Conservation (phyloP, 495 filamentous ascomycete species). For the Jackrogersella minutella region DNA sequence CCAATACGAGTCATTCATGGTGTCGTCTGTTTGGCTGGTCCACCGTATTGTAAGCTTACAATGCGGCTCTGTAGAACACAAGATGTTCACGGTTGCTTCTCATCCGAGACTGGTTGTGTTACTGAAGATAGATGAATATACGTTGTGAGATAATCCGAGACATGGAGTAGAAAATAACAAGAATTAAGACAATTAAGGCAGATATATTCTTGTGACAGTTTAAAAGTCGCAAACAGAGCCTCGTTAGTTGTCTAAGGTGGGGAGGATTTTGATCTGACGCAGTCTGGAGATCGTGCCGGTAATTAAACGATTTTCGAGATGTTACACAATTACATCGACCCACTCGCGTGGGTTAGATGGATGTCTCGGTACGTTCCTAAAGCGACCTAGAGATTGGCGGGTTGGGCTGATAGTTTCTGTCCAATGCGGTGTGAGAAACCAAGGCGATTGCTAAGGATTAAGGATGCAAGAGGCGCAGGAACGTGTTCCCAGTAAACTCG, state of each 20-base stretch:
- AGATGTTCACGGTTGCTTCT: neutral
- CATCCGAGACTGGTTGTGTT: neutral
- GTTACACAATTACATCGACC: slow-evolving; percentile 30
- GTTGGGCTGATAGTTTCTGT: slow-evolving; percentile 18
- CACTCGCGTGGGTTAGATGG: slow-evolving; percentile 30
- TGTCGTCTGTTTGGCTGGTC: neutral
- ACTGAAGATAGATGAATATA: neutral
- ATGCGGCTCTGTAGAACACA: neutral
- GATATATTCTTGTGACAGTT: neutral
- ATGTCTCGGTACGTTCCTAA: slow-evolving; percentile 25
- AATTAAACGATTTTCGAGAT: slow-evolving; percentile 34
- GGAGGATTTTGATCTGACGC: slow-evolving; percentile 29
- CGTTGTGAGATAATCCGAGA: neutral
- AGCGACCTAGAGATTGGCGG: slow-evolving; percentile 1
- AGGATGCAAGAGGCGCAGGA: slow-evolving; percentile 32
- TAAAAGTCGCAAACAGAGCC: slow-evolving; percentile 16
- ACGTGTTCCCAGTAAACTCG: neutral
- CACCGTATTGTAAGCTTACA: neutral
- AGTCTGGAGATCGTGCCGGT: slow-evolving; percentile 23
- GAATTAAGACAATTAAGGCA: neutral
- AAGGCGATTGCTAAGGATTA: slow-evolving; percentile 15
- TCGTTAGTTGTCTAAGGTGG: slow-evolving; percentile 21
- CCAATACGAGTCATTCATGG: slow-evolving; percentile 13
- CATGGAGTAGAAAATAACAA: neutral
- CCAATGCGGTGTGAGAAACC: slow-evolving; percentile 20